A percentile compares a stretch with the other conserved stretches of the same genome.
phyloP scores from a whole-genome alignment of 129 eudicot genomes.

The Rutidosis leptorrhynchoides region DNA sequence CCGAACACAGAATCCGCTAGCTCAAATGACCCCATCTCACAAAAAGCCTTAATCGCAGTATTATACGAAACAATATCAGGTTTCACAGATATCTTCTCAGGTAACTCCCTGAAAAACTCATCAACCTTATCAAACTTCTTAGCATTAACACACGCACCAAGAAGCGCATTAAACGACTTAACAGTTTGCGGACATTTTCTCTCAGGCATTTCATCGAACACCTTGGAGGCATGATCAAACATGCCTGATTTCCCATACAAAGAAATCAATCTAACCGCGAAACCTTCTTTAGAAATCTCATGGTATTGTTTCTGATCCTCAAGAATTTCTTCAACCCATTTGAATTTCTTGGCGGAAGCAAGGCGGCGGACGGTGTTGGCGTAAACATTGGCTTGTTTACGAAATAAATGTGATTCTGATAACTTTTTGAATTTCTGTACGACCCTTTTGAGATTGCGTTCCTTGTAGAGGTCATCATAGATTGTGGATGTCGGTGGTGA shows the following conservation, averaged over 20 bases:
- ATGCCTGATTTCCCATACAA: conserved; percentile 51
- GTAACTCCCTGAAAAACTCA: conserved; percentile 38
- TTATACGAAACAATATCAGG: conserved; percentile 52
- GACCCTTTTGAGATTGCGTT: conserved; percentile 38
- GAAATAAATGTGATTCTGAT: conserved; percentile 34
- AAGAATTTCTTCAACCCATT: conserved; percentile 45
- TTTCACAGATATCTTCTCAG: conserved; percentile 27
- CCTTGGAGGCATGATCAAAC: conserved; percentile 52
- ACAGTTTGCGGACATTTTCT: conserved; percentile 40
- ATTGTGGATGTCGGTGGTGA: conserved; percentile 26
- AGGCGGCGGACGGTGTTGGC: conserved; percentile 44
- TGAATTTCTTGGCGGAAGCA: conserved; percentile 37
- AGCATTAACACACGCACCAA: conserved; percentile 49
- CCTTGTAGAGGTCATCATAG: conserved; percentile 41
- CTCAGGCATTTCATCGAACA: conserved; percentile 72
- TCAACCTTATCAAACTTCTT: conserved; percentile 34
- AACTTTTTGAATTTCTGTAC: conserved; percentile 38
- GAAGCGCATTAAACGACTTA: conserved; percentile 52
- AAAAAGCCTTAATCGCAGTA: conserved; percentile 41
- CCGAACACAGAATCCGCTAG: conserved; percentile 26
- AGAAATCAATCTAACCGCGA: conserved; percentile 39
- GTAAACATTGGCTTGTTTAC: conserved; percentile 31
- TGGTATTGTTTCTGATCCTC: conserved; percentile 48
- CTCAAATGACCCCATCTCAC: conserved; percentile 47
- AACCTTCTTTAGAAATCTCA: conserved; percentile 46